Evolutionary conservation across 352 stramenopile species (phyloP), one percentile per base, ranked within the genome.

Genomic region (Phytophthora podocarpi): DNA sequence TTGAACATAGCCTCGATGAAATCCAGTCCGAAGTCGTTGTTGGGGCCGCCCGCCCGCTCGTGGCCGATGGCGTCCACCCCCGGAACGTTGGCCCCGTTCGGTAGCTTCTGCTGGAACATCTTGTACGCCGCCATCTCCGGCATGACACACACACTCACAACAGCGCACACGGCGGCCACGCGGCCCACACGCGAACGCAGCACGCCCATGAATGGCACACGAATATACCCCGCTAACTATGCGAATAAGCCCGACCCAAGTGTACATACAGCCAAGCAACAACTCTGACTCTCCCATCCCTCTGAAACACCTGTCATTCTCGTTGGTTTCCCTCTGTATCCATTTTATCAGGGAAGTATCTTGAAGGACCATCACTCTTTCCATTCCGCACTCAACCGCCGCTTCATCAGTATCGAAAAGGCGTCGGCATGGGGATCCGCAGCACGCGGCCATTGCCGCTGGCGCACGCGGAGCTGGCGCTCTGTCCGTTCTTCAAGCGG

Each of bases 361-460:
- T 67, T 68, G 34, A 69, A 69, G 36, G 46, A 69, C 47, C 60
- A 64, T 64, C 60, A 69, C 46, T 69, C 60, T 28, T 21, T 23
- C 1, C 28, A 24, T 42, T 43, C 30, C 36, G 39, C 57, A 50
- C 16, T 45, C 18, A 21, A 15, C 7, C 24, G 23, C 26, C 26
- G 32, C 31, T 24, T n/a, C n/a, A n/a, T 51, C 45, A 57, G 26
- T 53, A 23, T 31, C 21, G 11, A 59, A 59, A 26, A 40, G 35
- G 27, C 45, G 32, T 55, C 20, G 45, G 18, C 42, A 86, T 90
- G 80, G 80, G 80, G 39, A 75, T 87, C 42, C 72, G 75, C 53
- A 90, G 73, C 56, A 80, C 78, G 63, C 76, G 80, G 16, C 78
- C 80, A 46, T 30, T 81, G 64, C 76, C 78, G 31, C 63, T 70